These are phyloP conservation scores for Pseudopithomyces chartarum DNA, from an alignment of 2,329 filamentous ascomycete species.

Conservation along the genomic window DNA sequence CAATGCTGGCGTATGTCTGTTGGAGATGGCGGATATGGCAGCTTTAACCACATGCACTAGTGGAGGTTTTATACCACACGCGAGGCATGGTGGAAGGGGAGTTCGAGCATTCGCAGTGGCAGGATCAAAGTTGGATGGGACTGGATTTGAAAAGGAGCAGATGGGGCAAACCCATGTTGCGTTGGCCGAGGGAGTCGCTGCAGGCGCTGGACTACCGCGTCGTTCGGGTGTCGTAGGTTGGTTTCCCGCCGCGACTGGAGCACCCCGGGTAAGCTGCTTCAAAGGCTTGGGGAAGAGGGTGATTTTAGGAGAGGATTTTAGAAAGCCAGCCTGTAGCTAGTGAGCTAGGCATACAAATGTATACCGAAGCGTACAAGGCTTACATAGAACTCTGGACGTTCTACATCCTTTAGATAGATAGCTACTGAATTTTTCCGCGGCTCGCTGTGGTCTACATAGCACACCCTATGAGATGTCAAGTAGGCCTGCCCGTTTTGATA, in stretches of 20 bases:
- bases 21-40: constrained; percentile 75
- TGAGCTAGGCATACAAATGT: not conserved
- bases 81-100: constrained; percentile 81
- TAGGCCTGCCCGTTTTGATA: constrained; percentile 97
- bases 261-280: constrained; percentile 65
- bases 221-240: constrained; percentile 37
- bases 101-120: constrained; percentile 78
- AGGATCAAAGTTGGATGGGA: constrained; percentile 92
- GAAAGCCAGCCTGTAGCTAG: constrained; percentile 73
- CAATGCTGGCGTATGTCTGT: constrained; percentile 49
- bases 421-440: constrained; percentile 84
- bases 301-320: constrained; percentile 94
- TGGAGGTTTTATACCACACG: constrained; percentile 91
- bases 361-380: constrained; percentile 26
- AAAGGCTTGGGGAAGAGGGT: constrained; percentile 82
- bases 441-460: constrained; percentile 89
- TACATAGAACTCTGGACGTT: constrained; percentile 88
- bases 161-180: constrained; percentile 97
- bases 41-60: constrained; percentile 84
- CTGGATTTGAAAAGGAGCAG: constrained; percentile 90
- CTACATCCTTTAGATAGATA: constrained; percentile 87
- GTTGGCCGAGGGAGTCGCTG: constrained; percentile 58
- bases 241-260: constrained; percentile 52
- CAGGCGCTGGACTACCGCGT: constrained; percentile 48
- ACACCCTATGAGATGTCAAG: constrained; percentile 91